Base-by-base conservation (phyloP, 225 moss, liverwort and hornwort genomes). In the Physcomitrellopsis africana region DNA sequence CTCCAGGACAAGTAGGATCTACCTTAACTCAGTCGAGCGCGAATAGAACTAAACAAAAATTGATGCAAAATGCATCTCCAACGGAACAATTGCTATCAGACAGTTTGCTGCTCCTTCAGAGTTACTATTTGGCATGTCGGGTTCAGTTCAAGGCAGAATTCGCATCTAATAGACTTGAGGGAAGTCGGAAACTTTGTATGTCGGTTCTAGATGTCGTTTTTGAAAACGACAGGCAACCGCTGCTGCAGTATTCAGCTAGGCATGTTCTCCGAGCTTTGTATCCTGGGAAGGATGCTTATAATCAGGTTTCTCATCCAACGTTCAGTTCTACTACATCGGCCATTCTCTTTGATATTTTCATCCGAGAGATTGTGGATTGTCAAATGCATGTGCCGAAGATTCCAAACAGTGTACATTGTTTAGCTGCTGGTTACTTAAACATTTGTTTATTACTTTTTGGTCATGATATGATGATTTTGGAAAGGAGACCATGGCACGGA, bases 171-270 rank as follows among this genome's bases (percentile, higher is more conserved):
- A 91, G 76, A 79, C 74, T 95, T 41, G 90, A 92, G 80, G 85
- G 78, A 24, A 93, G 99, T 80, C 90, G 92, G 60, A 82, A 86
- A 45, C 70, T 84, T 69, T 99, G 99, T 77, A 56, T 95, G 66
- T 93, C 92, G 12, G 88, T 99, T 74, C 80, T 99, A 67, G 93
- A 95, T 71, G 88, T 87, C 8, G 90, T 95, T 63, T 99, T 99
- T 82, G 93, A 92, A 76, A 93, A 89, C 82, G 99, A 95, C 43
- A 86, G 93, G 76, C 95, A 95, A 73, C 88, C 90, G 32, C 85
- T 93, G 70, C 81, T 95, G 79, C 99, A 99, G 82, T 93, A 93
- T 68, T 93, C 99, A 81, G 95, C 99, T 61, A 90, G 99, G 81
- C 84, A 91, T 91, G 99, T 99, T 75, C 84, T 99, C 51, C 90